phyloP scores from a whole-genome alignment of 1,139 yeast genomes.

The Pichia inconspicua region DNA sequence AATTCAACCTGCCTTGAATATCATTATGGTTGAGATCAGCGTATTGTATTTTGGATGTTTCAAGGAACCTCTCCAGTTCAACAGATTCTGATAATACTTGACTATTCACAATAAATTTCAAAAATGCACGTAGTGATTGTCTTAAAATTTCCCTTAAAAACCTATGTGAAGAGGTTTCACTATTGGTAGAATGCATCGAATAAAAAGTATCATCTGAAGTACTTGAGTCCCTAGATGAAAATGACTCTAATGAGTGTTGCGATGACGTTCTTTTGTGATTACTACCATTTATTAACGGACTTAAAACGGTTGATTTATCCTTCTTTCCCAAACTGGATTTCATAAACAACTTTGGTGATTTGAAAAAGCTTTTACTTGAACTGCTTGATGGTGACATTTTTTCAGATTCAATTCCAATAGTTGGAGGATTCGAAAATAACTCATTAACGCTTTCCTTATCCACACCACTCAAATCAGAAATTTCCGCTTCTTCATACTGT shows the following conservation, averaged over 20 bases:
- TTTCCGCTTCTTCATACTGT: background rate
- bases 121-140: conserved; percentile 65
- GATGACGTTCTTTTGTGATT: background rate
- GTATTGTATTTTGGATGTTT: conserved; percentile 27
- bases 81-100: conserved; percentile 43
- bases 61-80: conserved; percentile 45
- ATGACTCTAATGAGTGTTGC: background rate
- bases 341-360: conserved; percentile 5
- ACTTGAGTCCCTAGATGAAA: conserved; percentile 2
- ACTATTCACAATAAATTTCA: conserved; percentile 44
- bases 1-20: conserved; percentile 44
- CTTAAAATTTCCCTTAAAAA: conserved; percentile 64
- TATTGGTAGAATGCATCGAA: conserved; percentile 6
- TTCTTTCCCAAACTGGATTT: conserved; percentile 7
- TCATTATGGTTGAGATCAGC: conserved; percentile 44
- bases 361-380: conserved; percentile 1
- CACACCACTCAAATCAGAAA: conserved; percentile 9
- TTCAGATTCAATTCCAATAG: background rate
- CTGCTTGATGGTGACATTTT: background rate
- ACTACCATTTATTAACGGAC: conserved; percentile 7
- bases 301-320: conserved; percentile 19
- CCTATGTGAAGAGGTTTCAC: background rate
- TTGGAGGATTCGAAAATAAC: conserved; percentile 1
- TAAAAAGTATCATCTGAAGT: conserved; percentile 4
- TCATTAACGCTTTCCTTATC: conserved; percentile 9